Conservation (phyloP, 805 yeast species). For the Candida multigemmis region DNA sequence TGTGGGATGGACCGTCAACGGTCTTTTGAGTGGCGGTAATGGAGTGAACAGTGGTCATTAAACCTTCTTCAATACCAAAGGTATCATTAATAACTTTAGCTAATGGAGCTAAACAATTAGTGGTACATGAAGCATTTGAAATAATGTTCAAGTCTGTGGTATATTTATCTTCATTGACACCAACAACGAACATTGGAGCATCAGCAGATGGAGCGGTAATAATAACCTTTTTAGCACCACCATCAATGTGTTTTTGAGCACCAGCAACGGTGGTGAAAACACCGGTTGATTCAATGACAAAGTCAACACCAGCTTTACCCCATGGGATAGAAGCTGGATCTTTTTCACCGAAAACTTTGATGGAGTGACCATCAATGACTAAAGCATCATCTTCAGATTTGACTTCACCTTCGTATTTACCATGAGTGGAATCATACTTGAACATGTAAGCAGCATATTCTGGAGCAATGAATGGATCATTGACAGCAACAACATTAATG, state of each 20-base stretch:
- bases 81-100: slow-evolving; percentile 83
- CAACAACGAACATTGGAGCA: slow-evolving; percentile 92
- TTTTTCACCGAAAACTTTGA: slow-evolving; percentile 67
- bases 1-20: slow-evolving; percentile 94
- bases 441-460: slow-evolving; percentile 93
- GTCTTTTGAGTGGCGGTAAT: slow-evolving; percentile 95
- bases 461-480: slow-evolving; percentile 84
- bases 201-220: slow-evolving; percentile 92
- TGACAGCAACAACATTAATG: slow-evolving; percentile 79
- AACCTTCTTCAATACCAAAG: slow-evolving; percentile 84
- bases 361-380: slow-evolving; percentile 59
- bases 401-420: slow-evolving; percentile 73
- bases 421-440: slow-evolving; percentile 94
- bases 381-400: slow-evolving; percentile 46
- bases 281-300: slow-evolving; percentile 91
- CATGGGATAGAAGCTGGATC: slow-evolving; percentile 87
- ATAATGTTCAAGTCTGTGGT: slow-evolving; percentile 66
- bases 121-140: slow-evolving; percentile 93
- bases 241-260: slow-evolving; percentile 77
- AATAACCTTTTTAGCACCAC: slow-evolving; percentile 91
- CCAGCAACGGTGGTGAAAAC: slow-evolving; percentile 78
- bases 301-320: slow-evolving; percentile 76
- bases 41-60: slow-evolving; percentile 95
- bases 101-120: slow-evolving; percentile 92
- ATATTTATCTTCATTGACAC: slow-evolving; percentile 81